Evolutionary conservation across 2,329 filamentous ascomycete genomes (phyloP).

Genomic region (Alternaria gansuensis): DNA sequence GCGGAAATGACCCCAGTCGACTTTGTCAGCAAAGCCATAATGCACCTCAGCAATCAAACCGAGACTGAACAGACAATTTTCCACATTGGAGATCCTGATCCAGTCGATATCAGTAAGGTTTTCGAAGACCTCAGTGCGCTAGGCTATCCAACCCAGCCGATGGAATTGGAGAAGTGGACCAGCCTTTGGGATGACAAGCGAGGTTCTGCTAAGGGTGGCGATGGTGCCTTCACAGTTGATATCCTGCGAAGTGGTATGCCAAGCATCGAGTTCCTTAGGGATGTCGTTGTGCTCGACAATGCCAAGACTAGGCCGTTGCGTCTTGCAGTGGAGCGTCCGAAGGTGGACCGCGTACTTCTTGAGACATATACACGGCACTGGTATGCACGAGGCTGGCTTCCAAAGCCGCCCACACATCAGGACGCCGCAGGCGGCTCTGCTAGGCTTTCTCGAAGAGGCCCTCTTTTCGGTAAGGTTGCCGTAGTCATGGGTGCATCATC

Average conservation of each 20-base stretch:
- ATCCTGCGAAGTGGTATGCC: constrained; percentile 85
- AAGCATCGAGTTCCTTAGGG: constrained; percentile 72
- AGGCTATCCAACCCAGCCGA: constrained; percentile 73
- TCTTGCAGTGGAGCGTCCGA: constrained; percentile 69
- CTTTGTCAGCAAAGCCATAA: constrained; percentile 78
- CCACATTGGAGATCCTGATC: constrained; percentile 77
- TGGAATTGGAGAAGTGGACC: constrained; percentile 79
- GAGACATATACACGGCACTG: constrained; percentile 83
- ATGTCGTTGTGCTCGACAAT: constrained; percentile 78
- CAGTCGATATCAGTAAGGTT: constrained; percentile 70
- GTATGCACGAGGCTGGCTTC: constrained; percentile 80
- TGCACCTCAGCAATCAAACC: constrained; percentile 72
- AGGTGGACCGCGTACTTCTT: constrained; percentile 74
- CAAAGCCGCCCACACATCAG: constrained; percentile 65
- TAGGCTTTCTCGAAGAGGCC: constrained; percentile 62
- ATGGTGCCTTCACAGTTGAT: constrained; percentile 78
- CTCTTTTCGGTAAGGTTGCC: constrained; percentile 73
- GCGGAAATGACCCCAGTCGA: constrained; percentile 87
- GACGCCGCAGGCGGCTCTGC: constrained; percentile 57
- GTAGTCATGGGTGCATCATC: constrained; percentile 83
- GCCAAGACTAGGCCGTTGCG: constrained; percentile 69
- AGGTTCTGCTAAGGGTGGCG: constrained; percentile 69
- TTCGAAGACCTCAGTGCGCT: constrained; percentile 72
- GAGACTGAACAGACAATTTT: constrained; percentile 71
- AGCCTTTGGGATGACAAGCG: constrained; percentile 75